Base-by-base conservation (phyloP, 495 filamentous ascomycete genomes). In the Monascus purpureus region DNA sequence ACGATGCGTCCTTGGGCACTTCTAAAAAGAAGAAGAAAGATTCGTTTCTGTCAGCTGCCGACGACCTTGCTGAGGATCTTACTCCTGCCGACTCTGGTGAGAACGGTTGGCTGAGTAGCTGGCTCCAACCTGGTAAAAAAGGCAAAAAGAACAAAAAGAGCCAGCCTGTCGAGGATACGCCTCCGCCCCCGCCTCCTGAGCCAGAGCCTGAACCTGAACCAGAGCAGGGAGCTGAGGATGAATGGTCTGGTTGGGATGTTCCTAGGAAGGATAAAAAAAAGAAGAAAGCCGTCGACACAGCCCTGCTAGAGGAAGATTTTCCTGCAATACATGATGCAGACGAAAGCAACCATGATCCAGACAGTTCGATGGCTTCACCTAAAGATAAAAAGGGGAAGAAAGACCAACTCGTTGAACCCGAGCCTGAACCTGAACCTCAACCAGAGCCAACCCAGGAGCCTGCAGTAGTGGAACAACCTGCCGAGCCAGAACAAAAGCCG, bases 401-500 rank as follows among this genome's bases (percentile, higher is more conserved):
- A n/a, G n/a, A n/a, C n/a, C n/a, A n/a, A n/a, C n/a, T n/a, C n/a
- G n/a, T n/a, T n/a, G n/a, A n/a, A n/a, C n/a, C n/a, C n/a, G n/a
- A n/a, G n/a, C n/a, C n/a, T n/a, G n/a, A n/a, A n/a, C n/a, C n/a
- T 22, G 20, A 22, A 22, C n/a, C n/a, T n/a, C n/a, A n/a, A n/a
- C n/a, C n/a, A 5, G 20, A 22, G 9, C 20, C 20, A 4, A 9
- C 4, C 4, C 4, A 22, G 9, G 20, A 9, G 9, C 20, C 20
- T 4, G 20, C 20, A 22, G 20, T 22, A 5, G 20, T 5, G 0
- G 46, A 53, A 22, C 52, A 48, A 11, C 46, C 47, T 7, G 40
- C 53, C 2, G 53, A 54, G 17, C 46, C 45, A 1, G 52, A 58
- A 31, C 46, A 51, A 0, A 35, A 37, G 16, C 38, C 39, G 11